These are phyloP conservation scores for Colletotrichum scovillei DNA, from an alignment of 2,329 filamentous ascomycete species.

Conservation along the genomic window DNA sequence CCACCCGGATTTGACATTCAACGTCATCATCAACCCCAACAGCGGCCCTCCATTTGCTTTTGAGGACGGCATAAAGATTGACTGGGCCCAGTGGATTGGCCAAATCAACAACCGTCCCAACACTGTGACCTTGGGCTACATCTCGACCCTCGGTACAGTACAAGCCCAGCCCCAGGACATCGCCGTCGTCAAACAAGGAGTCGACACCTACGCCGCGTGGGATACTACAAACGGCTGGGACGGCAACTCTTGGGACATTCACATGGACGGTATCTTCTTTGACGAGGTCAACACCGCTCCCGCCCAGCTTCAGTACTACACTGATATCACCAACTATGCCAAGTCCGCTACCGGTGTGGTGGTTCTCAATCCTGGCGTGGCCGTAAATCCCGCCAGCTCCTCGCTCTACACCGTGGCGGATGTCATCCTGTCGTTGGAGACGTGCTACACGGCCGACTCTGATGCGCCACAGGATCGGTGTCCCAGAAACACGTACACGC, in stretches of 20 bases:
- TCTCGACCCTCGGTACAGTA: conserved; percentile 13
- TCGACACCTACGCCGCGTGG: conserved; percentile 10
- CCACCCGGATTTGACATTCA: conserved; percentile 5
- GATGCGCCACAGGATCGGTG: conserved; percentile 13
- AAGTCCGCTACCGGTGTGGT: not conserved
- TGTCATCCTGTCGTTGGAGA: not conserved
- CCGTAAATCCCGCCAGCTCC: not conserved
- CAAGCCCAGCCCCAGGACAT: not conserved
- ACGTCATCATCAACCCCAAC: conserved; percentile 10
- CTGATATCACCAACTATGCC: not conserved
- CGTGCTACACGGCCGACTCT: conserved; percentile 5
- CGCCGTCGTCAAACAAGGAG: not conserved
- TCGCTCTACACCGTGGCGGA: conserved; percentile 2
- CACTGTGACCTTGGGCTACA: conserved; percentile 8
- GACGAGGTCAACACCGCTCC: conserved; percentile 14
- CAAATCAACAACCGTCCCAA: conserved; percentile 14
- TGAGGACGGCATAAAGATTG: conserved; percentile 10
- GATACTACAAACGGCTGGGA: not conserved
- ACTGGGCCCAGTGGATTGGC: conserved; percentile 19
- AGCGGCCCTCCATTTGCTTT: conserved; percentile 10
- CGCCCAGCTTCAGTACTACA: conserved; percentile 8
- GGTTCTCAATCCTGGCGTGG: conserved; percentile 2
- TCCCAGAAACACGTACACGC: not conserved
- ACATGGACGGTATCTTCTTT: conserved; percentile 10
- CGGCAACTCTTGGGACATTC: not conserved